Percentiles rank a stretch among this genome's conserved stretches.
phyloP scores from a whole-genome alignment of 2,329 filamentous ascomycete species.

The Neurospora sp. region DNA sequence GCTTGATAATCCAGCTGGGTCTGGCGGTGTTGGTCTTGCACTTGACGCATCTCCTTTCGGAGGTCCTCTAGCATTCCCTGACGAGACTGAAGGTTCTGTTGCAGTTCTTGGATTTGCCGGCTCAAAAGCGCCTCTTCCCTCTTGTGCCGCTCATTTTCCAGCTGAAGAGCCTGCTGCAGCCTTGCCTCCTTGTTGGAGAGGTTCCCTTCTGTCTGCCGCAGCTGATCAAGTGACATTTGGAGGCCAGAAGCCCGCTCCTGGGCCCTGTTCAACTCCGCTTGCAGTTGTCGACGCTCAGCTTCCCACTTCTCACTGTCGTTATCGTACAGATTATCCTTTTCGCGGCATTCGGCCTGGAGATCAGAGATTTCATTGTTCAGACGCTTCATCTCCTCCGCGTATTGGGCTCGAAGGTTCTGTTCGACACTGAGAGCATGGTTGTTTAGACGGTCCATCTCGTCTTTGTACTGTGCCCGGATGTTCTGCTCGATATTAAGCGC shows the following conservation, averaged over 20 bases:
- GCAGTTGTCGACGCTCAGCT: constrained; percentile 51
- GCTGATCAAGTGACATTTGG: constrained; percentile 59
- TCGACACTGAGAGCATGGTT: constrained; percentile 47
- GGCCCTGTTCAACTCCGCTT: constrained; percentile 54
- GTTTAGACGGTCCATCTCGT: constrained; percentile 37
- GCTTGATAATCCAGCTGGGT: constrained; percentile 52
- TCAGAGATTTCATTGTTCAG: constrained; percentile 50
- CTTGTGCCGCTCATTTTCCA: constrained; percentile 60
- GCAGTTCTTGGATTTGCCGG: constrained; percentile 65
- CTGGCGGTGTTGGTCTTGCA: constrained; percentile 61
- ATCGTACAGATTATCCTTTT: constrained; percentile 61
- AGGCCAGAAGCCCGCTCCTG: constrained; percentile 59
- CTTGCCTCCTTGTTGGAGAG: constrained; percentile 58
- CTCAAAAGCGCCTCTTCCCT: constrained; percentile 61
- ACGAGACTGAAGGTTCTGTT: constrained; percentile 58
- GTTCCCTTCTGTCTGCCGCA: constrained; percentile 58
- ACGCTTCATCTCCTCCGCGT: constrained; percentile 36
- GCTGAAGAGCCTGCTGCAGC: constrained; percentile 58
- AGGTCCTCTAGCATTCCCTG: constrained; percentile 55
- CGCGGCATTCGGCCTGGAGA: constrained; percentile 54
- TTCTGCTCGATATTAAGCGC: constrained; percentile 51
- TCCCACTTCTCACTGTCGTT: constrained; percentile 67
- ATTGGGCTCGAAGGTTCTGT: constrained; percentile 41
- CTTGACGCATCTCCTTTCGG: constrained; percentile 53
- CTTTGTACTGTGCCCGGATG: constrained; percentile 42